A percentile compares a stretch with the other conserved stretches of the same genome.
phyloP scores from a whole-genome alignment of 2,329 filamentous ascomycete genomes.

The Diaporthe helianthi region DNA sequence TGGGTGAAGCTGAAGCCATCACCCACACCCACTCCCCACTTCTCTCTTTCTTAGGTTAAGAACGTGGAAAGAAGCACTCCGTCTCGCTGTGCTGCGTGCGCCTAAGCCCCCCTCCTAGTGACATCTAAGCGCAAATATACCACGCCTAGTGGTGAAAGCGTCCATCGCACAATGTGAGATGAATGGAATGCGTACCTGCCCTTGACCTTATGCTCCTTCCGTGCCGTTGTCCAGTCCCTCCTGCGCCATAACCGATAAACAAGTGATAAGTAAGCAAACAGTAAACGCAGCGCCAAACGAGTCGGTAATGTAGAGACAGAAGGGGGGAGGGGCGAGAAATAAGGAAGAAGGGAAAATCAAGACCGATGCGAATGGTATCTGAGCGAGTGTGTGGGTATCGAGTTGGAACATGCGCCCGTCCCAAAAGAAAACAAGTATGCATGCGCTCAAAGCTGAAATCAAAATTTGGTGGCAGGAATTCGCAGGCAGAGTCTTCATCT shows the following conservation, averaged over 20 bases:
- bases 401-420: slow-evolving; percentile 21
- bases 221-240: slow-evolving; percentile 2
- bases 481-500: not conserved
- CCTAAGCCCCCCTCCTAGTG: slow-evolving; percentile 13
- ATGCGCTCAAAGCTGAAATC: slow-evolving; percentile 22
- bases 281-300: slow-evolving; percentile 24
- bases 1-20: not conserved
- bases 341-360: not conserved
- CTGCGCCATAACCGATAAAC: slow-evolving; percentile 13
- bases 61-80: slow-evolving; percentile 2
- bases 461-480: not conserved
- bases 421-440: slow-evolving; percentile 24
- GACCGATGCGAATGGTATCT: slow-evolving; percentile 22
- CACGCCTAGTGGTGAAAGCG: not conserved
- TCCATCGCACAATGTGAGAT: not conserved
- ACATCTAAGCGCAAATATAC: slow-evolving; percentile 11
- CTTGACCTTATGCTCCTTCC: slow-evolving; percentile 1
- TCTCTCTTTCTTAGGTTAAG: not conserved
- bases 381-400: slow-evolving; percentile 33
- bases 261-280: not conserved
- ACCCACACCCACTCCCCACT: not conserved
- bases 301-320: slow-evolving; percentile 5
- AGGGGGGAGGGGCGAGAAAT: not conserved
- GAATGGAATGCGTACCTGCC: slow-evolving; percentile 2
- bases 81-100: slow-evolving; percentile 20